These are phyloP conservation scores for Murraya paniculata DNA, from an alignment of 345 rosid genomes.

Conservation along the genomic window DNA sequence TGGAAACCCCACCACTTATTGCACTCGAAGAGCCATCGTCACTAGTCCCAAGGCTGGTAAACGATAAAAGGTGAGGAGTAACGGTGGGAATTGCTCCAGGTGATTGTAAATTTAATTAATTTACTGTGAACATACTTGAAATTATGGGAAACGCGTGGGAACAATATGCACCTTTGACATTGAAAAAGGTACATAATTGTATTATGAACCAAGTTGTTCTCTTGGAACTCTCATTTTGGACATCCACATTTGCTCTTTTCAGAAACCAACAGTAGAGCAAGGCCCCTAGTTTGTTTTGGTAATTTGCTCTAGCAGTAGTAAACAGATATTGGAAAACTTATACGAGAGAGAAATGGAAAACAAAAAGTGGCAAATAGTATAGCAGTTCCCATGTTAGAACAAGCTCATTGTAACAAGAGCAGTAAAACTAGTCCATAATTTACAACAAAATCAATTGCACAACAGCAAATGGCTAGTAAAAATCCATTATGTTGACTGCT, in stretches of 20 bases:
- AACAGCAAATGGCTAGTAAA: neutral
- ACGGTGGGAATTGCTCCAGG: too few relatives aligned
- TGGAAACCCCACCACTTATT: neutral
- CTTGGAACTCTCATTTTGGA: constrained; percentile 2
- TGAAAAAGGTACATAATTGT: neutral
- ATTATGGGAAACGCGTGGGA: neutral
- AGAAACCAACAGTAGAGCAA: neutral
- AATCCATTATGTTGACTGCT: neutral
- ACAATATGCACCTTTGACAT: neutral
- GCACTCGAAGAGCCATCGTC: too few relatives aligned
- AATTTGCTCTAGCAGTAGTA: too few relatives aligned
- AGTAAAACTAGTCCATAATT: neutral
- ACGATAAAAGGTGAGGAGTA: neutral
- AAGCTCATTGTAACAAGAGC: too few relatives aligned
- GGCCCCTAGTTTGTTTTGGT: too few relatives aligned
- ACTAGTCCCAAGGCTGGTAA: neutral
- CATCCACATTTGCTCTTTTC: neutral
- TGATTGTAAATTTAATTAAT: too few relatives aligned
- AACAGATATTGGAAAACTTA: too few relatives aligned
- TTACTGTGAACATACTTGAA: too few relatives aligned
- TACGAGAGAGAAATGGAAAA: too few relatives aligned
- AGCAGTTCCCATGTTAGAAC: too few relatives aligned
- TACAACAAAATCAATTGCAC: neutral
- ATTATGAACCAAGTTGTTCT: too few relatives aligned
- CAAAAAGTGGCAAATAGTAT: too few relatives aligned